Percentiles rank a stretch among this genome's conserved stretches.
Conservation (phyloP, 495 filamentous ascomycete genomes). For the Viridothelium virens region DNA sequence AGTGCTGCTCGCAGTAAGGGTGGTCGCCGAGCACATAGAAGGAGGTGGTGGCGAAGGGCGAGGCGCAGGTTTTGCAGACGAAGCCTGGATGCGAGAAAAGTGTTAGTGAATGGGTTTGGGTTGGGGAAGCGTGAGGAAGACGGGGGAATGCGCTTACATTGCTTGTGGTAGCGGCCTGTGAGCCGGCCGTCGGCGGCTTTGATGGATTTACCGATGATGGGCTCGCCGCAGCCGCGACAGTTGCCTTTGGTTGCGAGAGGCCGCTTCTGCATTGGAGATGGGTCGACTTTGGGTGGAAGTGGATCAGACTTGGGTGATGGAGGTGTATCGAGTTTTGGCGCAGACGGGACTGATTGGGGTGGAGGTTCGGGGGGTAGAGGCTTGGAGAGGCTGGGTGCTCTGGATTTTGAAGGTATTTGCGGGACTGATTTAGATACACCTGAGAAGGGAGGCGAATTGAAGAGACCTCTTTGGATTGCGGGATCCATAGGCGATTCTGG, state of each 20-base stretch:
- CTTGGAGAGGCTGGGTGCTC: slow-evolving; percentile 19
- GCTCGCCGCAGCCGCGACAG: slow-evolving; percentile 72
- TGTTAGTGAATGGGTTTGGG: background rate
- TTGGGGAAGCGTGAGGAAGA: background rate
- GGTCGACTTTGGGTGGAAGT: no score
- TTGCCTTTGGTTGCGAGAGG: slow-evolving; percentile 50
- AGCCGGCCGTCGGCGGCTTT: slow-evolving; percentile 89
- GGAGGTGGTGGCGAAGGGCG: slow-evolving; percentile 76
- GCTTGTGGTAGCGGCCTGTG: slow-evolving; percentile 87
- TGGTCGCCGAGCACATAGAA: slow-evolving; percentile 86
- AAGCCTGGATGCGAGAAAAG: slow-evolving; percentile 41
- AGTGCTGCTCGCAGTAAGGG: slow-evolving; percentile 87
- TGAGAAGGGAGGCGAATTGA: slow-evolving; percentile 19
- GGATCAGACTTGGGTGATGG: no score
- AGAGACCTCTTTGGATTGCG: slow-evolving; percentile 41
- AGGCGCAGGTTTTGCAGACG: slow-evolving; percentile 74
- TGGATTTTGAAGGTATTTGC: slow-evolving; percentile 24
- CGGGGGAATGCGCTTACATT: slow-evolving; percentile 42
- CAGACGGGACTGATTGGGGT: no score
- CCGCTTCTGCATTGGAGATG: slow-evolving; percentile 14
- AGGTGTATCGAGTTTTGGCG: slow-evolving; percentile 6
- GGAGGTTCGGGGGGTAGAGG: slow-evolving; percentile 17
- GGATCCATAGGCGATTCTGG: slow-evolving; percentile 58
- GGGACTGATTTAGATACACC: slow-evolving; percentile 3
- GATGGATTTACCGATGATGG: slow-evolving; percentile 84